phyloP scores from a whole-genome alignment of 2,329 filamentous ascomycete species.

The Dactylellina sp. region DNA sequence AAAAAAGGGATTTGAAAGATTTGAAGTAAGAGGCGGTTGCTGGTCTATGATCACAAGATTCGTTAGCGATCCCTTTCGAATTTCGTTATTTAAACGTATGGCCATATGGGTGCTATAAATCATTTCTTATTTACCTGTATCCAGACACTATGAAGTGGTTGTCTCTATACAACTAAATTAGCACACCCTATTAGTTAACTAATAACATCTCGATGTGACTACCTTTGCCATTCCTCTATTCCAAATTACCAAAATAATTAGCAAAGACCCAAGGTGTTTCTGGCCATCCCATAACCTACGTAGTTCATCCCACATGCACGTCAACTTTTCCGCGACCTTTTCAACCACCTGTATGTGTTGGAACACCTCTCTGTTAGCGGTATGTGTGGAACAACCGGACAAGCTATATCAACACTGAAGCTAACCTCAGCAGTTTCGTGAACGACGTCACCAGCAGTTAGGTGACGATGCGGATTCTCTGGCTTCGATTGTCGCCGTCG shows the following conservation, averaged over 20 bases:
- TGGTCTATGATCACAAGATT: slow-evolving; percentile 69
- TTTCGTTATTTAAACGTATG: no score
- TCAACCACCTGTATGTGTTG: slow-evolving; percentile 45
- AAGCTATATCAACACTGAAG: not conserved
- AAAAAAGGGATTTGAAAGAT: slow-evolving; percentile 29
- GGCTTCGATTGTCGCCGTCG: slow-evolving; percentile 18
- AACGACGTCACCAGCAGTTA: slow-evolving; percentile 37
- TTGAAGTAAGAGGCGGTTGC: slow-evolving; percentile 66
- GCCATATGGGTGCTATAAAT: no score
- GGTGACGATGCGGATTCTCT: slow-evolving; percentile 27
- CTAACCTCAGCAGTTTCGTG: slow-evolving; percentile 50
- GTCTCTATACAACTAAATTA: slow-evolving; percentile 64
- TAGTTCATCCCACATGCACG: slow-evolving; percentile 60
- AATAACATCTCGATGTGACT: not conserved
- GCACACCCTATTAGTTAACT: not conserved
- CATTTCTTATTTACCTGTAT: slow-evolving; percentile 68
- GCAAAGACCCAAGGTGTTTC: not conserved
- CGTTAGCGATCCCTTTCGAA: slow-evolving; percentile 70
- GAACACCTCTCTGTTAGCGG: slow-evolving; percentile 20
- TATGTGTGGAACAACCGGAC: not conserved
- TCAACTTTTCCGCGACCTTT: slow-evolving; percentile 57
- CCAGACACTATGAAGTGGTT: slow-evolving; percentile 77
- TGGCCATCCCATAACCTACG: slow-evolving; percentile 55
- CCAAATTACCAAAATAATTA: not conserved
- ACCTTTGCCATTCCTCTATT: slow-evolving; percentile 52